Conservation (phyloP, 495 filamentous ascomycete genomes). For the Xylaria palmicola region DNA sequence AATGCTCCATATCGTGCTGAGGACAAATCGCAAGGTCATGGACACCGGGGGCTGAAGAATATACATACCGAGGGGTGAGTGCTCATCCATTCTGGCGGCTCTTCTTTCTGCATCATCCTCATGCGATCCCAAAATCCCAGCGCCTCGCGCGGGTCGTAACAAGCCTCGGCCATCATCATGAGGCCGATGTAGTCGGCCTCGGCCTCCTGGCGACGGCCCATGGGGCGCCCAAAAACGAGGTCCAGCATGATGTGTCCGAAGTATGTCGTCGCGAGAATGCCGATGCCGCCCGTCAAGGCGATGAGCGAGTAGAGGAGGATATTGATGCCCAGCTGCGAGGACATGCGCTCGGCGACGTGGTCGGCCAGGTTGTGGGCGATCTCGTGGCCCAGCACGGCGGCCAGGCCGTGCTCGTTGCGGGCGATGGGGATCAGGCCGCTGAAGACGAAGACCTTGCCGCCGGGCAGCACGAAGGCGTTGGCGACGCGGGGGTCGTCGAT, state of each 20-base stretch:
- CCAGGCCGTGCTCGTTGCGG: conserved; percentile 69
- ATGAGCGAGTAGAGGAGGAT: conserved; percentile 52
- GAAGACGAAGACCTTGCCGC: conserved; percentile 92
- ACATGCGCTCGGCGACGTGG: conserved; percentile 76
- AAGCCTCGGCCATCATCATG: conserved; percentile 59
- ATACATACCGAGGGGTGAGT: conserved; percentile 77
- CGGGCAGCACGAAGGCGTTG: conserved; percentile 92
- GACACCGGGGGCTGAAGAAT: neutral
- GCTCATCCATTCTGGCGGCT: conserved; percentile 74
- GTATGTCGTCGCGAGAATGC: conserved; percentile 44
- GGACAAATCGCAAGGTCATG: neutral
- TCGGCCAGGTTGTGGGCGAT: conserved; percentile 89
- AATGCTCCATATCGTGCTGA: too few species aligned
- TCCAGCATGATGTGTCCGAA: conserved; percentile 53
- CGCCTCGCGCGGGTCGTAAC: conserved; percentile 73
- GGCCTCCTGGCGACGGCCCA: conserved; percentile 61
- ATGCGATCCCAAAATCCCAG: conserved; percentile 75
- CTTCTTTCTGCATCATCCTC: conserved; percentile 57
- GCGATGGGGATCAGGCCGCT: conserved; percentile 77
- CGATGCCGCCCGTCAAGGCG: conserved; percentile 46
- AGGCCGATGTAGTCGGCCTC: conserved; percentile 89
- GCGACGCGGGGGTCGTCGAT: conserved; percentile 60
- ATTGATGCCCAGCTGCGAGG: conserved; percentile 55
- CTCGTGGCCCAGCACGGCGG: conserved; percentile 86
- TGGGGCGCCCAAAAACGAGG: conserved; percentile 65